Base-by-base conservation (phyloP, 1,284 basidiomycete genomes). In the Cutaneotrichosporon mucoides region DNA sequence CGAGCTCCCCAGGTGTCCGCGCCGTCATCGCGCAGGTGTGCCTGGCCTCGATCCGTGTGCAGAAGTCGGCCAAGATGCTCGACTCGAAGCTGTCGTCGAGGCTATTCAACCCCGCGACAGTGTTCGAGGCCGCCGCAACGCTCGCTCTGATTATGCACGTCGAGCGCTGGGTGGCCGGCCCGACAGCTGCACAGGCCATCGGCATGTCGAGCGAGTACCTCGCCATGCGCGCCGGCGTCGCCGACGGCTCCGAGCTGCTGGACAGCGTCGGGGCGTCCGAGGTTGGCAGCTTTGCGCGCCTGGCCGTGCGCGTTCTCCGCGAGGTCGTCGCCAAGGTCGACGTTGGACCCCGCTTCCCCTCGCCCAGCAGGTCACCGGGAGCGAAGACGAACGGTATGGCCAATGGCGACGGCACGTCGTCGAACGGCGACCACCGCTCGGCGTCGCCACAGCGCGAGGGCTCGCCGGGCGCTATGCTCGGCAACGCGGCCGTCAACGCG, bases 31-130 rank as follows among this genome's bases (percentile, higher is more conserved):
- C 69, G 1, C 64, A 67, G 53, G 66, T 74, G 12, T 73, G 70
- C 60, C 54, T 73, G 8, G 64, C 70, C 4, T 66, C 68, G 15
- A 50, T 76, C 12, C 60, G 73, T 40, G 66, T 71, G 5, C 73
- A 75, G 51, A 67, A 73, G 44, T 70, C 68, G 6, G 71, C 73
- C 7, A 69, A 70, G 48, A 69, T 76, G 66, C 65, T 73, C 15
- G 73, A 76, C 63, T 54, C 68, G 13, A 76, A 71, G 61, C 56
- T 73, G 37, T 68, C 68, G 8, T 66, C 70, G 40, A 63, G 74
- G 13, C 55, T 76, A 33, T 73, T 73, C 56, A 64, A 67, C 60
- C 69, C 72, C 2, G 59, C 64, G 33, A 62, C 66, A 0, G 69
- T 76, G 2, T 76, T 76, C 38, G 74, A 76, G 57, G 64, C 70